Percentiles rank a stretch among this genome's conserved stretches.
phyloP scores from a whole-genome alignment of 2,329 filamentous ascomycete species.

The Thielaviopsis musarum region DNA sequence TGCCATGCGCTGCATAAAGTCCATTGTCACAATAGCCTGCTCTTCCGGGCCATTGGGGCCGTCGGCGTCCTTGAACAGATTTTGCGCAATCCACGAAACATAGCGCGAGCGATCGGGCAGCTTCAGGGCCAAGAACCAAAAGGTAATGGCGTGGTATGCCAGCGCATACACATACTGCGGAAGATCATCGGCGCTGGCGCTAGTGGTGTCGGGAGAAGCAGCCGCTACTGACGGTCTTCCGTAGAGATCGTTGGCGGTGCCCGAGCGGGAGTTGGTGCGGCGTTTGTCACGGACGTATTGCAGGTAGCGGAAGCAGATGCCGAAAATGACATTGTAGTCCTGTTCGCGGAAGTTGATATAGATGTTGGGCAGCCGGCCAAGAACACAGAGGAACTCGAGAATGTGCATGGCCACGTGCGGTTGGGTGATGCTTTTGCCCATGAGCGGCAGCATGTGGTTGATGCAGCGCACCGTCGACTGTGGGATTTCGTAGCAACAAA shows the following conservation, averaged over 20 bases:
- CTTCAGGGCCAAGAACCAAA: constrained; percentile 89
- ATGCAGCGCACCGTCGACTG: constrained; percentile 72
- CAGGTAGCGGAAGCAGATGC: constrained; percentile 84
- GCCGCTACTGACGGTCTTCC: constrained; percentile 12
- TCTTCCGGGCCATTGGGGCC: constrained; percentile 65
- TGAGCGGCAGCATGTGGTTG: constrained; percentile 74
- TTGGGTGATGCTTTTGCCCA: constrained; percentile 93
- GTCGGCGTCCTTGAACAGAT: constrained; percentile 62
- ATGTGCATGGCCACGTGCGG: constrained; percentile 86
- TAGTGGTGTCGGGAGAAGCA: constrained; percentile 12
- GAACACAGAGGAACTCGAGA: constrained; percentile 79
- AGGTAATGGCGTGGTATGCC: constrained; percentile 88
- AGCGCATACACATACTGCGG: constrained; percentile 88
- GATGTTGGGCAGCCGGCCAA: constrained; percentile 69
- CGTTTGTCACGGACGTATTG: constrained; percentile 66
- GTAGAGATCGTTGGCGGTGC: not conserved
- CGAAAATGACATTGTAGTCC: constrained; percentile 87
- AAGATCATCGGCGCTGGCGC: constrained; percentile 45
- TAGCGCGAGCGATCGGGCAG: constrained; percentile 68
- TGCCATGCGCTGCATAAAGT: constrained; percentile 82
- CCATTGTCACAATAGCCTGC: constrained; percentile 81
- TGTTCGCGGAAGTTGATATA: constrained; percentile 82
- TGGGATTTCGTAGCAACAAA: constrained; percentile 90
- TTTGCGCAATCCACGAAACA: constrained; percentile 79
- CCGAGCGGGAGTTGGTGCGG: constrained; percentile 29